Base-by-base conservation (phyloP, 2,329 filamentous ascomycete genomes). In the Fusarium chlamydosporum region DNA sequence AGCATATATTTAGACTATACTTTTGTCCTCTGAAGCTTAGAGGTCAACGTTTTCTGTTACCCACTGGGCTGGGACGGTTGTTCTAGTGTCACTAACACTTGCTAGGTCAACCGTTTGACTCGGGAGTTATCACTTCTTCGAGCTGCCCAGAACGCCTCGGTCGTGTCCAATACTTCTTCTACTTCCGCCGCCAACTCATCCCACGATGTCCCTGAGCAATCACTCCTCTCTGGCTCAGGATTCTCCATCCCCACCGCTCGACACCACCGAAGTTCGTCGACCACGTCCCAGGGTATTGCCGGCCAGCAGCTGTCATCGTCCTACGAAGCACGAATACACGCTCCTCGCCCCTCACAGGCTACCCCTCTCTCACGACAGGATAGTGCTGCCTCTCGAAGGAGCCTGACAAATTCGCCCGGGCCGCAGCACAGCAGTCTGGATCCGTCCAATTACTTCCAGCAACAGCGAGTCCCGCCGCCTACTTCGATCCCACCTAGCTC, bases 81-180 rank as follows among this genome's bases (percentile, higher is more conserved):
- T 23, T 37, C 2, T 20, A 4, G 23, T 13, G n/a, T 13, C 7
- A 31, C 27, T 66, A n/a, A 61, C 10, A 10, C 23, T 4, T 33
- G 2, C 27, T 26, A 95, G 93, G 92, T 97, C 64, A 98, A 98
- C 81, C 93, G 95, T 34, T 85, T 98, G 33, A 97, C 93, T 1
- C 91, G 95, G 59, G 95, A 98, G 78, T 88, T 98, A 35, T 90
- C 91, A 16, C 84, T 93, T 53, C 88, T 98, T n/a, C 92, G 94
- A 56, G 85, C 87, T 31, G 86, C 87, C 26, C 88, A 91, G 61
- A 91, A 91, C 74, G 88, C 88, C 8, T 91, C 88, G 0, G 88
- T 89, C 31, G 87, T 84, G 6, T 90, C 88, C 43, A 91, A 90
- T 74, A 78, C 87, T n/a, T 91, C 88, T 4, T 90, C 88, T 1